A percentile compares a stretch with the other conserved stretches of the same genome.
Evolutionary conservation across 2,329 filamentous ascomycete genomes (phyloP).

Genomic region (Zasmidium angulare): DNA sequence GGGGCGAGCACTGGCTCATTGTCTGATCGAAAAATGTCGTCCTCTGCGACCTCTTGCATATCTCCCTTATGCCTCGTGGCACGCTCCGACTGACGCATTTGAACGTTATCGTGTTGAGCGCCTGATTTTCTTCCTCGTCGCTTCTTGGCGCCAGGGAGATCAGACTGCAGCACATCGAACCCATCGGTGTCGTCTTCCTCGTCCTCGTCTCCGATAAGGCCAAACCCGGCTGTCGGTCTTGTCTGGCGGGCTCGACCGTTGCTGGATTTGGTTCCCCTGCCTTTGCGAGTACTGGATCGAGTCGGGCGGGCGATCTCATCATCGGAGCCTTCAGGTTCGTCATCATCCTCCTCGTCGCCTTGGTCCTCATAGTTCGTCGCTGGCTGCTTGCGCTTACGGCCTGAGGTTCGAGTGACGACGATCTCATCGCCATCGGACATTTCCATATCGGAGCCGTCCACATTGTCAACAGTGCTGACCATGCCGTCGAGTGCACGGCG

Average conservation of each 20-base stretch:
- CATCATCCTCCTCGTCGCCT: constrained; percentile 23
- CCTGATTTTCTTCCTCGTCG: constrained; percentile 42
- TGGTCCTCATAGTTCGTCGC: constrained; percentile 24
- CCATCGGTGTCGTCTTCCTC: constrained; percentile 30
- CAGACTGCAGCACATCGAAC: constrained; percentile 39
- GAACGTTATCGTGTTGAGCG: constrained; percentile 10
- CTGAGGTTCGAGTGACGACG: constrained; percentile 13
- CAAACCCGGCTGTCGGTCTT: not conserved
- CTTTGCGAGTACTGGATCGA: constrained; percentile 17
- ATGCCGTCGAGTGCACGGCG: constrained; percentile 20
- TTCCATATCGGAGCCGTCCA: constrained; percentile 26
- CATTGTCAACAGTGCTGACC: constrained; percentile 30
- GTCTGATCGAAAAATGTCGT: constrained; percentile 55
- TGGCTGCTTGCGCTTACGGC: constrained; percentile 26
- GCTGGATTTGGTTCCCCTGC: constrained; percentile 5
- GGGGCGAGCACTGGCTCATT: constrained; percentile 38
- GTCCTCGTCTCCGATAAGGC: constrained; percentile 18
- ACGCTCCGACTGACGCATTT: constrained; percentile 46
- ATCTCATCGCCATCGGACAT: constrained; percentile 21
- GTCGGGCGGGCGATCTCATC: constrained; percentile 18
- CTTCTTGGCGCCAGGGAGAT: constrained; percentile 38
- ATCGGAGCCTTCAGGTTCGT: constrained; percentile 20
- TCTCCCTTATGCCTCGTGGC: constrained; percentile 46
- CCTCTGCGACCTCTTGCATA: constrained; percentile 57
- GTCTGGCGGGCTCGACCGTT: not conserved